Evolutionary conservation across 1,284 basidiomycete genomes (phyloP).

Genomic region (Amylostereum chailletii): DNA sequence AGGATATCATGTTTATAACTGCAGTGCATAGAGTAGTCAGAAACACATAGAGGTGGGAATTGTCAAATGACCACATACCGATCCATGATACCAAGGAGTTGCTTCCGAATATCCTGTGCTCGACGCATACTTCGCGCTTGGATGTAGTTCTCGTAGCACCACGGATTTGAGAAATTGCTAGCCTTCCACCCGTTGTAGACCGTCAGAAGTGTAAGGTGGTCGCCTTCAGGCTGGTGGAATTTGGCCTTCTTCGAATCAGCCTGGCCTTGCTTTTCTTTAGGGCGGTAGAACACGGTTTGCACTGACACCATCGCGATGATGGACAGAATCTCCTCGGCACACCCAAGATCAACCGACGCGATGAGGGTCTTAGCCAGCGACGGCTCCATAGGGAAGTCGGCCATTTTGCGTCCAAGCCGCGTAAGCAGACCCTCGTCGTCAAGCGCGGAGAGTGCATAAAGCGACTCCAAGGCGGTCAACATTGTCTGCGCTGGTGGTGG

Average conservation of each 20-base stretch:
- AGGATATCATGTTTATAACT: conserved; percentile 95
- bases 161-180: conserved; percentile 89
- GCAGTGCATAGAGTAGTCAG: conserved; percentile 2
- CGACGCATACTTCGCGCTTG: conserved; percentile 94
- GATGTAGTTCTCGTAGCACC: conserved; percentile 97
- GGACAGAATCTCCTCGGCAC: conserved; percentile 94
- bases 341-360: conserved; percentile 94
- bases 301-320: conserved; percentile 98
- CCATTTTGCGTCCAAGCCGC: conserved; percentile 95
- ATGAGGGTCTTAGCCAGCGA: conserved; percentile 97
- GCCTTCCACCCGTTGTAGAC: conserved; percentile 98
- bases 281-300: conserved; percentile 94
- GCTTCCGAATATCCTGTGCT: conserved; percentile 97
- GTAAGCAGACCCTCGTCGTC: conserved; percentile 97
- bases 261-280: conserved; percentile 98
- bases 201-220: conserved; percentile 85
- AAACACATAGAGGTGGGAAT: background rate
- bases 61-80: conserved; percentile 40
- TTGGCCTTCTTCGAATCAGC: conserved; percentile 75
- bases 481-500: conserved; percentile 95
- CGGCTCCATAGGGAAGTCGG: conserved; percentile 98
- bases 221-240: conserved; percentile 56
- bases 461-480: conserved; percentile 86
- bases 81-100: conserved; percentile 98
- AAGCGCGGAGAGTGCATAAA: conserved; percentile 92